phyloP scores from a whole-genome alignment of 2,329 filamentous ascomycete species.

The Leptodontidium sp. region DNA sequence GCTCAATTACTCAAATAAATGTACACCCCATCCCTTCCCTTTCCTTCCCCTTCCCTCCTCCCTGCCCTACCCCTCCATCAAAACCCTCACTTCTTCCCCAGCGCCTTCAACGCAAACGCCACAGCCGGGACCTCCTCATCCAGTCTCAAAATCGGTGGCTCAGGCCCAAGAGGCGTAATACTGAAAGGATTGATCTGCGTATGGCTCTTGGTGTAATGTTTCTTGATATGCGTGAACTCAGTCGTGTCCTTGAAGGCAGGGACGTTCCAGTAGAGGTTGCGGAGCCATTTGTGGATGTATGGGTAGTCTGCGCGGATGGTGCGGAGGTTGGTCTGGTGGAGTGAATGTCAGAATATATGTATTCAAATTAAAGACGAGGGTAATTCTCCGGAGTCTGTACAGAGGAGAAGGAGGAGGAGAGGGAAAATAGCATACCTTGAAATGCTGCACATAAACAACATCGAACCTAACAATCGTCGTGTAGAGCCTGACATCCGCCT shows the following conservation, averaged over 20 bases:
- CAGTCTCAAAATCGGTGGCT: slow-evolving; percentile 80
- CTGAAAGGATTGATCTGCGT: slow-evolving; percentile 67
- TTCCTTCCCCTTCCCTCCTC: too few species aligned
- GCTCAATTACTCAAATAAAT: too few species aligned
- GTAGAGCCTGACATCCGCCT: slow-evolving; percentile 80
- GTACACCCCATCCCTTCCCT: too few species aligned
- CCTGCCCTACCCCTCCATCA: too few species aligned
- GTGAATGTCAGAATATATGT: not conserved
- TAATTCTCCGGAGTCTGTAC: not conserved
- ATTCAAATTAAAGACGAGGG: too few species aligned
- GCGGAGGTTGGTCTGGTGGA: slow-evolving; percentile 64
- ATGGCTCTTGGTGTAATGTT: slow-evolving; percentile 92
- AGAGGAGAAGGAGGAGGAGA: not conserved
- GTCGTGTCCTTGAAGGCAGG: slow-evolving; percentile 63
- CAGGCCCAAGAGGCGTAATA: slow-evolving; percentile 86
- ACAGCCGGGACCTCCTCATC: slow-evolving; percentile 79
- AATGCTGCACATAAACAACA: slow-evolving; percentile 82
- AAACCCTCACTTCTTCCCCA: slow-evolving; percentile 37
- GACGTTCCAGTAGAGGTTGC: slow-evolving; percentile 72
- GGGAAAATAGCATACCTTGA: slow-evolving; percentile 70
- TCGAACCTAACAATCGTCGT: slow-evolving; percentile 73
- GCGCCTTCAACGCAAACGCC: slow-evolving; percentile 40
- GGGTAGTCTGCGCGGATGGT: slow-evolving; percentile 59
- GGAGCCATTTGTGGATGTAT: slow-evolving; percentile 70
- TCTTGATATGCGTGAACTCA: slow-evolving; percentile 64